Conservation (phyloP, 805 yeast species). For the Candida saitoana region DNA sequence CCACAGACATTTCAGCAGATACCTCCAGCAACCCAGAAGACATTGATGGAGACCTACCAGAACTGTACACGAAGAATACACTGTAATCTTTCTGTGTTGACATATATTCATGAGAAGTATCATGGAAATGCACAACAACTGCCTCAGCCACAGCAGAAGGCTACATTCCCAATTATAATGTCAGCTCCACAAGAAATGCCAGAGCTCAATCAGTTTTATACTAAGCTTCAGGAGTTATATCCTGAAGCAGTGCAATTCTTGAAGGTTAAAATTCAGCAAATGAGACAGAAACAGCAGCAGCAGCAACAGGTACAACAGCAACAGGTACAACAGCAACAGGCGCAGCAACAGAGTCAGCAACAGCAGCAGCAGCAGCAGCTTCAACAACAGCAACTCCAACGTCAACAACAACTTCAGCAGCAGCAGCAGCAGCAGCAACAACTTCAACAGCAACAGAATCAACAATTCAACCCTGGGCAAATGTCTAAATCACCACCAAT, state of each 20-base stretch:
- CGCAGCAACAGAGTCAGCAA: constrained; percentile 10
- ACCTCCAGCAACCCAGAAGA: constrained; percentile 28
- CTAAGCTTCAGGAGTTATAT: constrained; percentile 45
- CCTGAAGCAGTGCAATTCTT: constrained; percentile 50
- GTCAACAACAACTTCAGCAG: constrained; percentile 9
- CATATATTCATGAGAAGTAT: constrained; percentile 36
- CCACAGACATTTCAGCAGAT: constrained; percentile 29
- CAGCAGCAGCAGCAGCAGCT: background rate
- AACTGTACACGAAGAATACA: constrained; percentile 39
- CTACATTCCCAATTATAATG: constrained; percentile 46
- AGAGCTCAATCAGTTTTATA: constrained; percentile 46
- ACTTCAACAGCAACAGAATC: constrained; percentile 5
- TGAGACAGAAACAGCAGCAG: constrained; percentile 28
- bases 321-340: constrained; percentile 6
- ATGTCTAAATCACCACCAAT: background rate
- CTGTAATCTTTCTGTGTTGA: constrained; percentile 38
- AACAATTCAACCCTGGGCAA: background rate
- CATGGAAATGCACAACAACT: constrained; percentile 27
- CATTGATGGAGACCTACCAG: constrained; percentile 33
- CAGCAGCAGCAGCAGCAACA: constrained; percentile 3
- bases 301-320: constrained; percentile 6
- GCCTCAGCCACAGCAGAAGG: constrained; percentile 21
- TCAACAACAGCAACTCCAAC: constrained; percentile 4
- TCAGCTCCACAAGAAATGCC: constrained; percentile 55
- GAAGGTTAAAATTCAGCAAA: constrained; percentile 36